phyloP scores from a whole-genome alignment of 2,329 filamentous ascomycete genomes.

The Thielaviopsis ethacetica region DNA sequence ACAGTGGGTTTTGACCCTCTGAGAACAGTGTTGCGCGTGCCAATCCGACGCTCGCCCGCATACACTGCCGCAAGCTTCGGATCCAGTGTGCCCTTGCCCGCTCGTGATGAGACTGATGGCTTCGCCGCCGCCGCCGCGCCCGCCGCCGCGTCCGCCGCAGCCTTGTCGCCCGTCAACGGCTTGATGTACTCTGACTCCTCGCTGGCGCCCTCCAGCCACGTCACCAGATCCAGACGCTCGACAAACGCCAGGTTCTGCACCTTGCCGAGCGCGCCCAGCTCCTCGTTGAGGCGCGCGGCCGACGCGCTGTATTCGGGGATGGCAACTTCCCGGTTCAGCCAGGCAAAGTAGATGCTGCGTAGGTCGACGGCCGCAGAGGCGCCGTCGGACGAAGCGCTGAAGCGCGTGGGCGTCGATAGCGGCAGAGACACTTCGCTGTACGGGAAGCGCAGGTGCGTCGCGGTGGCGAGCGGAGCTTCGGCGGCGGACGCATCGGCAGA shows the following conservation, averaged over 20 bases:
- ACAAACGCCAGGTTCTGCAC: slow-evolving; percentile 86
- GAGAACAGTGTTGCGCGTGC: slow-evolving; percentile 77
- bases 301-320: slow-evolving; percentile 85
- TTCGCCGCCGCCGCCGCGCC: slow-evolving; percentile 21
- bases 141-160: slow-evolving; percentile 25
- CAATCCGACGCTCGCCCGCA: slow-evolving; percentile 77
- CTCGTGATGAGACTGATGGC: slow-evolving; percentile 24
- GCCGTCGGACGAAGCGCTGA: slow-evolving; percentile 52
- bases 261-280: slow-evolving; percentile 46
- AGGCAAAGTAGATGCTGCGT: slow-evolving; percentile 90
- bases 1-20: slow-evolving; percentile 80
- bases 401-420: slow-evolving; percentile 64
- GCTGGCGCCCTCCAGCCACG: slow-evolving; percentile 80
- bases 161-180: slow-evolving; percentile 53
- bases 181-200: slow-evolving; percentile 90
- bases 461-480: slow-evolving; percentile 52
- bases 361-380: slow-evolving; percentile 44
- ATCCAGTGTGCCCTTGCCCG: slow-evolving; percentile 54
- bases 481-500: slow-evolving; percentile 46
- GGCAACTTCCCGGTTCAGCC: slow-evolving; percentile 78
- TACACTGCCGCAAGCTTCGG: slow-evolving; percentile 78
- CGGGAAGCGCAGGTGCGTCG: slow-evolving; percentile 65
- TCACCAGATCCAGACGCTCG: slow-evolving; percentile 78
- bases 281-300: slow-evolving; percentile 64
- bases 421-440: slow-evolving; percentile 44